Percentiles rank a stretch among this genome's conserved stretches.
Conservation (phyloP, 23 red algal genomes). For the Pyropia haitanensis region DNA sequence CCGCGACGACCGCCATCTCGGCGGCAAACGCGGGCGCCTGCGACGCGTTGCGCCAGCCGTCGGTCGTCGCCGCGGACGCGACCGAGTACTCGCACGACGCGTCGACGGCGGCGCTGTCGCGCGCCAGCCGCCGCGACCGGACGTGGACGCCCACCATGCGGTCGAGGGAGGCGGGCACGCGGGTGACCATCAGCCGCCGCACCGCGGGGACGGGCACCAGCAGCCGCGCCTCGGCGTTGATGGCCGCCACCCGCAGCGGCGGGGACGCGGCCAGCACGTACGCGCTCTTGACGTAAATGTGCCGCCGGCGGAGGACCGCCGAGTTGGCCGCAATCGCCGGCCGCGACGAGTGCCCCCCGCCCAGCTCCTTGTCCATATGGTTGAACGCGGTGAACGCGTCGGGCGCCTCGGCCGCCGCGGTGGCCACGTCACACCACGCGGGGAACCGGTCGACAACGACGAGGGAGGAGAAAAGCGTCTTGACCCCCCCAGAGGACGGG, state of each 20-base stretch:
- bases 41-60: conserved; percentile 22
- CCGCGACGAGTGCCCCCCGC: too few relatives aligned
- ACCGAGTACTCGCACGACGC: conserved; percentile 39
- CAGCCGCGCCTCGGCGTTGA: conserved; percentile 22
- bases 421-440: too few relatives aligned
- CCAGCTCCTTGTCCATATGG: too few relatives aligned
- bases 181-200: not conserved
- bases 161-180: not conserved
- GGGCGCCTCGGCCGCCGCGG: too few relatives aligned
- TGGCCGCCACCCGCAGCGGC: conserved; percentile 5
- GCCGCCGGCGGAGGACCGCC: conserved; percentile 1
- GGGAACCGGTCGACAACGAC: too few relatives aligned
- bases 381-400: too few relatives aligned
- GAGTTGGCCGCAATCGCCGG: too few relatives aligned
- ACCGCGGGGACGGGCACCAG: conserved; percentile 19
- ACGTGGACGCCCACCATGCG: conserved; percentile 54
- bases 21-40: too few relatives aligned
- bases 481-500: conserved; percentile 22
- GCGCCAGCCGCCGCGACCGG: conserved; percentile 19
- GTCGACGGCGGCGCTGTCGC: conserved; percentile 26
- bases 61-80: conserved; percentile 3
- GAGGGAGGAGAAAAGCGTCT: conserved; percentile 1
- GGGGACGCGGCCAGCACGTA: conserved; percentile 19
- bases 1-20: too few relatives aligned
- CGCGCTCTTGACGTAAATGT: conserved; percentile 57